Conservation (phyloP, 441 rosid species). For the Eutrema salsugineum region DNA sequence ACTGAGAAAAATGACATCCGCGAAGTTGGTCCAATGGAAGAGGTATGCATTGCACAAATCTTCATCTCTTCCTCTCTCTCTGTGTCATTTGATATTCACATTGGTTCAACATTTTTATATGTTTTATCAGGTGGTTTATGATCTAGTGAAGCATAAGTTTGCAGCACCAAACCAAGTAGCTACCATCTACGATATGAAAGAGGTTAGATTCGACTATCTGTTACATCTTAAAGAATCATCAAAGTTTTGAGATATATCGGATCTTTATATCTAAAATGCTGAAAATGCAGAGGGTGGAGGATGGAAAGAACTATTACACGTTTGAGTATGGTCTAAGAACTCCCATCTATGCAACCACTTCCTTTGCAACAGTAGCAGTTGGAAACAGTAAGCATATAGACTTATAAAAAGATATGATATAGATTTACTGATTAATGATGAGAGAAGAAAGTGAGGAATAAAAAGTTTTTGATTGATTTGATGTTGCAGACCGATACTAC, state of each 20-base stretch:
- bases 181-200: conserved; percentile 51
- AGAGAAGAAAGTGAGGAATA: neutral
- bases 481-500: conserved; percentile 66
- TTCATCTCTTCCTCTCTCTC: neutral
- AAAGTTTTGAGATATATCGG: neutral
- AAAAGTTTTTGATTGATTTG: neutral
- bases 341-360: conserved; percentile 56
- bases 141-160: conserved; percentile 58
- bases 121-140: conserved; percentile 47
- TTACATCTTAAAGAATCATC: neutral
- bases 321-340: conserved; percentile 75
- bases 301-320: conserved; percentile 78
- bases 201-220: conserved; percentile 38
- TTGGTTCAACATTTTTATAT: neutral
- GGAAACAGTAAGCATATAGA: conserved; percentile 56
- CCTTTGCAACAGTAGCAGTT: conserved; percentile 76
- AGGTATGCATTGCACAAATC: conserved; percentile 34
- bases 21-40: conserved; percentile 76
- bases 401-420: neutral
- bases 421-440: neutral
- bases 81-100: neutral
- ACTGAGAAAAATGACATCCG: conserved; percentile 61
- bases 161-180: conserved; percentile 76
- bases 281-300: conserved; percentile 56
- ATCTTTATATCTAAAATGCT: neutral